phyloP scores from a whole-genome alignment of 805 yeast genomes.

The Teunomyces cretensis region DNA sequence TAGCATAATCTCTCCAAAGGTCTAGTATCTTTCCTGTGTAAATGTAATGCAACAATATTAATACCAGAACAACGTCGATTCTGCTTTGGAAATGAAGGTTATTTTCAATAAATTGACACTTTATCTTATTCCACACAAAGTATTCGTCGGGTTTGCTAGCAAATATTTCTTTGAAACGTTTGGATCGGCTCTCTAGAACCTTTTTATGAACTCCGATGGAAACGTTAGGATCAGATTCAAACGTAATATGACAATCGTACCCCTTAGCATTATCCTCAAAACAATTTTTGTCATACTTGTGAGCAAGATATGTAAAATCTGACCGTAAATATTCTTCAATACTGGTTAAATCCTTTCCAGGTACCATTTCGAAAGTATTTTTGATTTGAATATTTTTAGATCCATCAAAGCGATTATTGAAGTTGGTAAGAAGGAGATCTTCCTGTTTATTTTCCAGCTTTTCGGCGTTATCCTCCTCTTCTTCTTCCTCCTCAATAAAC shows the following conservation, averaged over 20 bases:
- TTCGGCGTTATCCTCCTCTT: background rate
- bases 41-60: conserved; percentile 42
- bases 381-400: background rate
- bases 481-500: background rate
- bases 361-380: conserved; percentile 1
- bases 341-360: background rate
- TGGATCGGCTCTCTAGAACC: conserved; percentile 32
- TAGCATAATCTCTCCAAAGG: conserved; percentile 45
- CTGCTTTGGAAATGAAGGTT: conserved; percentile 15
- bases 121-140: conserved; percentile 13
- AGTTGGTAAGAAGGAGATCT: background rate
- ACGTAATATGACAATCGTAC: conserved; percentile 35
- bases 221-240: conserved; percentile 21
- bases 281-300: background rate
- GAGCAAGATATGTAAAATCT: background rate
- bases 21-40: conserved; percentile 49
- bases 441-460: background rate
- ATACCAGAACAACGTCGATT: conserved; percentile 36
- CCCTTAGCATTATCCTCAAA: conserved; percentile 18
- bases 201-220: conserved; percentile 36
- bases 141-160: conserved; percentile 12
- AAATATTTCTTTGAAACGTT: conserved; percentile 23
- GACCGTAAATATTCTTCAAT: background rate
- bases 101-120: background rate
- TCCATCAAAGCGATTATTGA: background rate